Evolutionary conservation across 495 filamentous ascomycete genomes (phyloP), one percentile per base, ranked within the genome.

Genomic region (Aspergillus haitiensis): DNA sequence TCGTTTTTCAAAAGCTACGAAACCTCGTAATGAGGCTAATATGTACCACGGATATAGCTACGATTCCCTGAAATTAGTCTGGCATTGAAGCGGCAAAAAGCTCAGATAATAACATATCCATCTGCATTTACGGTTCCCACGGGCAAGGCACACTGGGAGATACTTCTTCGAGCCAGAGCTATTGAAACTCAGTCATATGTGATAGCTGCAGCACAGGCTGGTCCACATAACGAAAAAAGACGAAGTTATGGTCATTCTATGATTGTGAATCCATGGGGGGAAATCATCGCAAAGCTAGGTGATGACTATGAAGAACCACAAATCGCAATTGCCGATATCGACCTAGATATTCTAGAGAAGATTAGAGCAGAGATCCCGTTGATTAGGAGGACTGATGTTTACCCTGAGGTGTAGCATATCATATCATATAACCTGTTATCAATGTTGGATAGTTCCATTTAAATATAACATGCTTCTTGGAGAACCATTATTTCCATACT

Each of bases 171-270:
- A 37, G 86, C 92, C 2, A 80, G 93, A 52, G 94, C 93, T 8
- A 91, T 98, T 54, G 94, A 98, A 73, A 93, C 88, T 0, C 92
- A 97, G 69, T 80, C 82, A 3, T 98, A 88, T 76, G 88, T 97
- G 10, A 72, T 98, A 59, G 93, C 93, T 11, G 89, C 94, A 0
- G 94, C 94, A 4, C 93, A 97, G 68, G 85, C 85, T 32, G 90
- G 90, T 15, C 66, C 65, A 15, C 93, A 98, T 71, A 92, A 91
- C 68, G 87, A 88, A 65, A 88, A 85, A 68, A 75, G 93, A 48
- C 77, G 78, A 31, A 95, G 90, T 75, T 97, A 96, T 73, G 94
- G 94, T 1, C 88, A 93, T 71, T 89, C 90, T 50, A 87, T 96
- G 81, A 87, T 96, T 39, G 80, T 97, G 15, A 85, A 88, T 65